These are phyloP conservation scores for Elymus sibiricus DNA, from an alignment of 176 grass and related monocot species.

Conservation along the genomic window DNA sequence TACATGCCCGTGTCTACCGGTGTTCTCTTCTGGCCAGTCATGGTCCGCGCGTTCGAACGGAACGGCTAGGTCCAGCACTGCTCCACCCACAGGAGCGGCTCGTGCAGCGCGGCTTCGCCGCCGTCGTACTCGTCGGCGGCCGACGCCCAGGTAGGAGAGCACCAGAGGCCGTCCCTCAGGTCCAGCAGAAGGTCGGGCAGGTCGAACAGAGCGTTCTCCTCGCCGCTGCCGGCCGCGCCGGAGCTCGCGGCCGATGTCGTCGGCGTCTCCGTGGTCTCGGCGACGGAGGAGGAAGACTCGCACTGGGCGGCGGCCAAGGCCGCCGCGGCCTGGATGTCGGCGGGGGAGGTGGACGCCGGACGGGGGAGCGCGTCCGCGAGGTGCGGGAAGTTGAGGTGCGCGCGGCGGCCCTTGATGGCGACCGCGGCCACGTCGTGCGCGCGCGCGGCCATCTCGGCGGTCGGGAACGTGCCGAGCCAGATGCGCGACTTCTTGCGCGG, in stretches of 20 bases:
- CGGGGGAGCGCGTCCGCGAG: constrained; percentile 32
- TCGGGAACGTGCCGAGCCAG: constrained; percentile 66
- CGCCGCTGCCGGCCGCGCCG: not conserved
- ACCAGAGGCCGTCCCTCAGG: constrained; percentile 52
- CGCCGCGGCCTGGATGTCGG: constrained; percentile 52
- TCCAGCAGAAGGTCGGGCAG: constrained; percentile 46
- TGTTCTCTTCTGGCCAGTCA: constrained; percentile 1
- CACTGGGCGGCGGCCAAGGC: constrained; percentile 22
- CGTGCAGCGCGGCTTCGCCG: constrained; percentile 10
- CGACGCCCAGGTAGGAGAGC: constrained; percentile 16
- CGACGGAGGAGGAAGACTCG: constrained; percentile 4
- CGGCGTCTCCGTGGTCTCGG: not conserved
- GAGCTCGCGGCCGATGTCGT: not conserved
- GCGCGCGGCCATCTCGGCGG: constrained; percentile 64
- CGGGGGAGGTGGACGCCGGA: constrained; percentile 34
- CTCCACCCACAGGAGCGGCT: constrained; percentile 42
- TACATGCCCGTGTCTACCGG: not conserved
- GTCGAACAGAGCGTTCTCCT: constrained; percentile 51
- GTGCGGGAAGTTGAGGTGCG: constrained; percentile 68
- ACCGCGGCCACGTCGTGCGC: constrained; percentile 62
- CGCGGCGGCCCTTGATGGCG: constrained; percentile 54
- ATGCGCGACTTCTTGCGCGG: constrained; percentile 74
- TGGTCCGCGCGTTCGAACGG: not conserved
- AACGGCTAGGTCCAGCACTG: constrained; percentile 37
- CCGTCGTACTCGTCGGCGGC: constrained; percentile 29